These are phyloP conservation scores for Sporothrix mexicana DNA, from an alignment of 2,329 filamentous ascomycete species.

Conservation along the genomic window DNA sequence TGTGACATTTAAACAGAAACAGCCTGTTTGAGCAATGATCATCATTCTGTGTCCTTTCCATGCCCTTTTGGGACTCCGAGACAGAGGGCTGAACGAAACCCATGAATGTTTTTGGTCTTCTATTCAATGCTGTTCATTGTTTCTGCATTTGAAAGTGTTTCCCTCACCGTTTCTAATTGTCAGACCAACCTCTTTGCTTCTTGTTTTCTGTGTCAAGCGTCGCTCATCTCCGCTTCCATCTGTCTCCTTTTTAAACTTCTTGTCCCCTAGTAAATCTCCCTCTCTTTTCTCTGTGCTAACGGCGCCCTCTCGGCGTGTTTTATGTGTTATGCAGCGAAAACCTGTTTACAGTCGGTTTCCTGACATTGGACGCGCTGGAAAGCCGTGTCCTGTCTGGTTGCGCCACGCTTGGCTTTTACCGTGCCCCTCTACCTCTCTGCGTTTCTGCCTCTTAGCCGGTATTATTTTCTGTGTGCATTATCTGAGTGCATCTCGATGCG, in stretches of 20 bases:
- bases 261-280: background rate
- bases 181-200: background rate
- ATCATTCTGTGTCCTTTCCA: background rate
- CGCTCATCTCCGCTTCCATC: background rate
- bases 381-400: too few relatives aligned
- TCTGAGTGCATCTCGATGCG: background rate
- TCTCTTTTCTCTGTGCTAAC: background rate
- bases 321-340: background rate
- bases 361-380: too few relatives aligned
- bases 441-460: constrained; percentile 1
- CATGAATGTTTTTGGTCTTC: too few relatives aligned
- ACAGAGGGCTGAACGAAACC: constrained; percentile 2
- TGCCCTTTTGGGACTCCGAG: background rate
- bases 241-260: too few relatives aligned
- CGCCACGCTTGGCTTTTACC: too few relatives aligned
- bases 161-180: background rate
- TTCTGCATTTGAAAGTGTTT: background rate
- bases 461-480: background rate
- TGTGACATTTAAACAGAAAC: background rate
- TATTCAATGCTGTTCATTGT: background rate
- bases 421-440: background rate
- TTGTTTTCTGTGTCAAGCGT: background rate
- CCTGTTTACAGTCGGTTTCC: background rate
- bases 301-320: background rate
- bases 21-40: background rate